Percentiles rank a stretch among this genome's conserved stretches.
These are phyloP conservation scores for Lablab purpureus DNA, from an alignment of 306 rosid species.

Conservation along the genomic window DNA sequence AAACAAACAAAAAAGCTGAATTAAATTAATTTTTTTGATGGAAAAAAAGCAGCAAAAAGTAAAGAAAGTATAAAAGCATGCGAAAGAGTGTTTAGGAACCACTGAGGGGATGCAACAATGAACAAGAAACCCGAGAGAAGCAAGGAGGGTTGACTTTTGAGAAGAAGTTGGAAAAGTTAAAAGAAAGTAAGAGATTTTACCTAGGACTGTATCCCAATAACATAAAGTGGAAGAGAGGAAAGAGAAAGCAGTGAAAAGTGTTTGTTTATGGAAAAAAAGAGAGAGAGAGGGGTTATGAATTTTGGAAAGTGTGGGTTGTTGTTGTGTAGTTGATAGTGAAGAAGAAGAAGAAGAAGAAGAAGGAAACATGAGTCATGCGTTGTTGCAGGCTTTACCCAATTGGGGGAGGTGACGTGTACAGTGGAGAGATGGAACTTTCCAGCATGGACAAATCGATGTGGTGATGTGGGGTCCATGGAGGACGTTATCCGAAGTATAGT, in stretches of 20 bases:
- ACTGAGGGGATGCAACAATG: constrained; percentile 12
- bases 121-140: constrained; percentile 33
- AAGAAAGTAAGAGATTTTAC: constrained; percentile 17
- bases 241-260: constrained; percentile 39
- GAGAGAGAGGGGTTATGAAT: too few species aligned
- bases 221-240: not conserved
- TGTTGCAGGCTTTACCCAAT: constrained; percentile 43
- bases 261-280: not conserved
- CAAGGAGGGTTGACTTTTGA: constrained; percentile 19
- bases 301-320: too few species aligned
- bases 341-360: not conserved
- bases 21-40: not conserved
- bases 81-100: not conserved
- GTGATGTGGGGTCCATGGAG: constrained; percentile 56
- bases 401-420: constrained; percentile 66
- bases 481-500: constrained; percentile 62
- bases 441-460: constrained; percentile 62
- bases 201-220: constrained; percentile 34
- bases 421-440: constrained; percentile 64
- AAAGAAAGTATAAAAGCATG: not conserved
- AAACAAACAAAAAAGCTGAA: constrained; percentile 31
- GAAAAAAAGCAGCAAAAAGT: not conserved
- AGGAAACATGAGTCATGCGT: constrained; percentile 37
- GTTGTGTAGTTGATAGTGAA: not conserved
- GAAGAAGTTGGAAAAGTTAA: not conserved